Conservation (phyloP, 176 grass and related monocot genomes). For the Tuctoria greenei region DNA sequence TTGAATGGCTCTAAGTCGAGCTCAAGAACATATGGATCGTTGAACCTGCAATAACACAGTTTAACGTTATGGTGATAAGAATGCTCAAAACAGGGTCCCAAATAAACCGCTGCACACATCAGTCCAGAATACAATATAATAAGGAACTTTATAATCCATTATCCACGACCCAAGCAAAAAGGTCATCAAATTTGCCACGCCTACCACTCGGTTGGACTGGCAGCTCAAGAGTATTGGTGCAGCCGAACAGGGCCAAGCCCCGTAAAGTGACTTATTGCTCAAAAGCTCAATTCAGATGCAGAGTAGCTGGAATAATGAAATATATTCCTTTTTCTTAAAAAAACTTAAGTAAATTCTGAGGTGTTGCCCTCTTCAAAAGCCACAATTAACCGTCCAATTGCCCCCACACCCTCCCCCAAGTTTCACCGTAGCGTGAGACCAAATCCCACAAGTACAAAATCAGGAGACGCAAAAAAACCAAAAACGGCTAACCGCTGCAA, state of each 20-base stretch:
- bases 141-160: neutral
- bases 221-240: neutral
- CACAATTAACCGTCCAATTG: neutral
- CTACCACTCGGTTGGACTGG: neutral
- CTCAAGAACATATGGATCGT: slow-evolving; percentile 63
- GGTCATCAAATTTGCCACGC: neutral
- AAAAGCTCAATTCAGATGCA: neutral
- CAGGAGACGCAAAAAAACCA: neutral
- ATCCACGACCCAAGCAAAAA: neutral
- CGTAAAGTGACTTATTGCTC: neutral
- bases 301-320: too few species aligned
- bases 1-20: slow-evolving; percentile 98
- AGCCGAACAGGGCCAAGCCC: neutral
- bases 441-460: neutral
- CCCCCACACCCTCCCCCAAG: neutral
- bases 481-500: neutral
- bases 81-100: neutral
- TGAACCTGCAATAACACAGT: slow-evolving; percentile 30
- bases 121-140: neutral
- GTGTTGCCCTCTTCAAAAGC: neutral
- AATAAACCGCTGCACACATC: neutral
- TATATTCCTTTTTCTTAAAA: too few species aligned
- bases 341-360: neutral
- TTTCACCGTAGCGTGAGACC: neutral
- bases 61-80: slow-evolving; percentile 6